Evolutionary conservation across 2,329 filamentous ascomycete species (phyloP).

Genomic region (Stachybotrys chartarum): DNA sequence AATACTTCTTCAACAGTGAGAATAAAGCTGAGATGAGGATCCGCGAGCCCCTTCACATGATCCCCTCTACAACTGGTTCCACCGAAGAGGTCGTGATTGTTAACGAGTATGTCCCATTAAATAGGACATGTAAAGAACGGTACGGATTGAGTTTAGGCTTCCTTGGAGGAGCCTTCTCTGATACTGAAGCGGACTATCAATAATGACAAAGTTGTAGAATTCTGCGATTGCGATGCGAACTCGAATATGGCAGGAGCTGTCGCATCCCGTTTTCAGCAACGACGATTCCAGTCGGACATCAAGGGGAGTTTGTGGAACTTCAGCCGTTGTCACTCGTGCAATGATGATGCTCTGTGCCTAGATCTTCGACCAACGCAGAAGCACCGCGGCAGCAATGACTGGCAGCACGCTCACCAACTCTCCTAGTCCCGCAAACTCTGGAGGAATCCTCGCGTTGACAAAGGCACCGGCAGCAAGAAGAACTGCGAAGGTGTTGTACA

Average conservation of each 20-base stretch:
- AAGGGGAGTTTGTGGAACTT: constrained; percentile 4
- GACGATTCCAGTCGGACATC: neutral
- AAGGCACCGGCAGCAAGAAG: constrained; percentile 61
- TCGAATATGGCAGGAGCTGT: neutral
- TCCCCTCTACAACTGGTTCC: neutral
- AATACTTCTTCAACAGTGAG: constrained; percentile 5
- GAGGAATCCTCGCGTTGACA: constrained; percentile 43
- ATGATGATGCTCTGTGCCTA: constrained; percentile 2
- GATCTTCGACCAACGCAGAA: constrained; percentile 17
- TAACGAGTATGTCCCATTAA: neutral
- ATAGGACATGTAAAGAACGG: constrained; percentile 5
- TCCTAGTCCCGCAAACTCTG: constrained; percentile 60
- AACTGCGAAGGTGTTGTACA: constrained; percentile 66
- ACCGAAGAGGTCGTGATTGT: constrained; percentile 2
- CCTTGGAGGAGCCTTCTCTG: constrained; percentile 2
- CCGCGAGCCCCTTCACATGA: constrained; percentile 4
- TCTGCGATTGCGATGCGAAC: constrained; percentile 3
- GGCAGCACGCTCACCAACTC: constrained; percentile 70
- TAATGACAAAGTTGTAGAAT: constrained; percentile 8
- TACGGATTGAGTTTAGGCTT: constrained; percentile 3
- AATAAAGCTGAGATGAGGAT: constrained; percentile 1
- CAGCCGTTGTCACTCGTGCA: neutral
- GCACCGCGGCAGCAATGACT: constrained; percentile 39
- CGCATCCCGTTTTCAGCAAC: neutral
- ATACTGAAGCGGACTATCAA: constrained; percentile 1